Evolutionary conservation across 805 yeast species (phyloP).

Genomic region (Hanseniaspora pseudoguilliermondii): DNA sequence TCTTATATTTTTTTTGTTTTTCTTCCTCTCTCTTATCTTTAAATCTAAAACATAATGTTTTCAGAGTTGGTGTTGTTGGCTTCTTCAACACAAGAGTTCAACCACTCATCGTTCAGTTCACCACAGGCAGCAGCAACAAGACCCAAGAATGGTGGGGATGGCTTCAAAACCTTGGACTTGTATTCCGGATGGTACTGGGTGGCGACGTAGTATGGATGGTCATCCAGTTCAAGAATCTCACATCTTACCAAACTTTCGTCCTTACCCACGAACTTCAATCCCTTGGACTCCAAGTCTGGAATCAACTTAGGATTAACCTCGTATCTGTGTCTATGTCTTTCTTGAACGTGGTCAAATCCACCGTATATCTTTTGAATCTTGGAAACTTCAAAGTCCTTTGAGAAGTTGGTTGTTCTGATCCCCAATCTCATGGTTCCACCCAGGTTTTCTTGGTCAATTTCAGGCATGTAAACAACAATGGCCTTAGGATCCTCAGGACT

Average conservation of each 20-base stretch:
- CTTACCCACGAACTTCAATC: conserved; percentile 81
- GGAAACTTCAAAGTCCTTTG: conserved; percentile 44
- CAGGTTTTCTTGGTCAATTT: conserved; percentile 83
- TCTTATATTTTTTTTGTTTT: not conserved
- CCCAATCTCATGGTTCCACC: conserved; percentile 99
- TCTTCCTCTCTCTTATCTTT: not conserved
- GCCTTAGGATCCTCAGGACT: conserved; percentile 45
- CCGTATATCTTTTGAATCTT: conserved; percentile 70
- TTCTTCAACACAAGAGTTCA: conserved; percentile 15
- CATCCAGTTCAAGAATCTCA: conserved; percentile 80
- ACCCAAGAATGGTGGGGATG: conserved; percentile 93
- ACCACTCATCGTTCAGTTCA: conserved; percentile 52
- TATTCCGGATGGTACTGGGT: conserved; percentile 99
- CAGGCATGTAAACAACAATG: conserved; percentile 95
- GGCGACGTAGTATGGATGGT: conserved; percentile 84
- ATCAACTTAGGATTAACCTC: conserved; percentile 86
- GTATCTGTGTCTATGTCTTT: conserved; percentile 97
- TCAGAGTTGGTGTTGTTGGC: conserved; percentile 21
- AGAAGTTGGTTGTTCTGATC: conserved; percentile 76
- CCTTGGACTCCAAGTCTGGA: conserved; percentile 55
- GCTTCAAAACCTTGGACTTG: conserved; percentile 88
- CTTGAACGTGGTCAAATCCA: conserved; percentile 51
- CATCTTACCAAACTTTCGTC: conserved; percentile 84
- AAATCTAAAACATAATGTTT: conserved; percentile 23
- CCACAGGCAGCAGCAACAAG: conserved; percentile 90